These are phyloP conservation scores for Paulownia fortunei DNA, from an alignment of 257 asterid species.

Conservation along the genomic window DNA sequence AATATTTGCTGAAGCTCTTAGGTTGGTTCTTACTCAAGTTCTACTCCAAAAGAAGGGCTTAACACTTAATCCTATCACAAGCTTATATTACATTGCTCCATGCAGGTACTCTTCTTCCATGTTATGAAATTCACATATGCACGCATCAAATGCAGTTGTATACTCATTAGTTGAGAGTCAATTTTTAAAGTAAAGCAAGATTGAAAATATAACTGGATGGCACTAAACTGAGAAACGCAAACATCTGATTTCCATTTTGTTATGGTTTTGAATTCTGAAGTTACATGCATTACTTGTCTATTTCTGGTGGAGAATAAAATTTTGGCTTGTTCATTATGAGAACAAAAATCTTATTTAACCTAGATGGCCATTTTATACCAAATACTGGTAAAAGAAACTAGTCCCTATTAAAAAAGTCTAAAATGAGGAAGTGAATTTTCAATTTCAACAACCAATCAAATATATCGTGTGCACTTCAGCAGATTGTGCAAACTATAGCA, in stretches of 20 bases:
- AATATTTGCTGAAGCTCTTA: slow-evolving; percentile 94
- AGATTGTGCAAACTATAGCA: background rate
- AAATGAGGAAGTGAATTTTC: background rate
- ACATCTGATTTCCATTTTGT: background rate
- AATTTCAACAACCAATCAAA: background rate
- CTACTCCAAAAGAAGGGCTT: slow-evolving; percentile 95
- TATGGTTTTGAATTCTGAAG: slow-evolving; percentile 6
- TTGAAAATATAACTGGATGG: background rate
- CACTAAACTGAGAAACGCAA: background rate
- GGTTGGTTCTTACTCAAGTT: slow-evolving; percentile 97
- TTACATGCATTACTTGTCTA: background rate
- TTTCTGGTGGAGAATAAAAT: background rate
- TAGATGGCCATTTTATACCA: background rate
- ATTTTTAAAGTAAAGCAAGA: background rate
- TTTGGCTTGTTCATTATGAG: background rate
- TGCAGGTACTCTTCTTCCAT: slow-evolving; percentile 77
- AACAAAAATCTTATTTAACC: background rate
- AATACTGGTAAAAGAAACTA: slow-evolving; percentile 4
- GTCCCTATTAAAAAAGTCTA: background rate
- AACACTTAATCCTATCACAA: slow-evolving; percentile 92
- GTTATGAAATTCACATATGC: slow-evolving; percentile 14
- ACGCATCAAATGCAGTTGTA: background rate
- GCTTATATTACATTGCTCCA: slow-evolving; percentile 97
- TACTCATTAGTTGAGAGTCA: background rate
- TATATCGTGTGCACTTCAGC: background rate